Percentiles rank a stretch among this genome's conserved stretches.
phyloP scores from a whole-genome alignment of 805 yeast genomes.

The Yamadazyma ubonensis region DNA sequence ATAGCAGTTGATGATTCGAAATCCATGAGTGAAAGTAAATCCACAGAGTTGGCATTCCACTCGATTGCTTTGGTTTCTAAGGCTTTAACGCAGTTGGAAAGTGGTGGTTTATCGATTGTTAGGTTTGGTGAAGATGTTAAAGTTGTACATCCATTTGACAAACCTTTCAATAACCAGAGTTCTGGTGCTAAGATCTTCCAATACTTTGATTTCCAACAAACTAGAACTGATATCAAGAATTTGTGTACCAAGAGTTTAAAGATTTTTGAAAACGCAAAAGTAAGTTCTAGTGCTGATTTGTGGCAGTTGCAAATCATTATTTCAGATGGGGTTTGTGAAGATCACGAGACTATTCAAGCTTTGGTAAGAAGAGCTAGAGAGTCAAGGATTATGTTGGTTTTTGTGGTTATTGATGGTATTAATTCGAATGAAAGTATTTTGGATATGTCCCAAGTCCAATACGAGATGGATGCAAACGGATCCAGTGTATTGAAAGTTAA shows the following conservation, averaged over 20 bases:
- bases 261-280: slow-evolving; percentile 62
- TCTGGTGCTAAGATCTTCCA: slow-evolving; percentile 82
- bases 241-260: slow-evolving; percentile 71
- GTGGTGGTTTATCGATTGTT: slow-evolving; percentile 89
- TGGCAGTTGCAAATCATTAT: slow-evolving; percentile 94
- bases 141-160: slow-evolving; percentile 86
- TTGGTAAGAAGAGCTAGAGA: slow-evolving; percentile 91
- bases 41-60: slow-evolving; percentile 90
- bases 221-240: slow-evolving; percentile 76
- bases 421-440: slow-evolving; percentile 80
- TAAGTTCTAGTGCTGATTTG: slow-evolving; percentile 53
- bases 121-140: slow-evolving; percentile 83
- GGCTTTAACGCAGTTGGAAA: slow-evolving; percentile 89
- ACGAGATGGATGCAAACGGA: slow-evolving; percentile 68
- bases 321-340: slow-evolving; percentile 97
- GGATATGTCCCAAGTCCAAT: slow-evolving; percentile 92
- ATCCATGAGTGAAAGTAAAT: slow-evolving; percentile 92
- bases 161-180: slow-evolving; percentile 71
- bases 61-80: slow-evolving; percentile 91
- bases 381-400: slow-evolving; percentile 89
- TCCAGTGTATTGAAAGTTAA: slow-evolving; percentile 71
- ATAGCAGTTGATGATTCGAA: slow-evolving; percentile 96
- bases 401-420: slow-evolving; percentile 90
- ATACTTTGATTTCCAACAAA: slow-evolving; percentile 88
- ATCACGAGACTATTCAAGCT: slow-evolving; percentile 77